phyloP scores from a whole-genome alignment of 2,329 filamentous ascomycete species.

The Alternaria dauci region DNA sequence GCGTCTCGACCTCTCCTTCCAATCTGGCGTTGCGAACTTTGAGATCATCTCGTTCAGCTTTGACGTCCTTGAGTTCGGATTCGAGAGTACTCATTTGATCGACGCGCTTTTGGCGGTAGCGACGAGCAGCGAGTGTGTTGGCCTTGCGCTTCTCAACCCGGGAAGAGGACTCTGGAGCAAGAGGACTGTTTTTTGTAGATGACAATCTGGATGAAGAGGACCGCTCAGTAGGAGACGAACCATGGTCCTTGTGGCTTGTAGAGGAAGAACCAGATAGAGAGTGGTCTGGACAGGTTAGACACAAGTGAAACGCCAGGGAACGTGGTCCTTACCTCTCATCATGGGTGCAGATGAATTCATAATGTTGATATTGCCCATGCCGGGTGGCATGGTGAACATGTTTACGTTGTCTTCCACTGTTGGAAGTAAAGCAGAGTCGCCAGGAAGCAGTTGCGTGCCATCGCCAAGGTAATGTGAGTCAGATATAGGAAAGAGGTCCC shows the following conservation, averaged over 20 bases:
- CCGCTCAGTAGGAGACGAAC: conserved; percentile 39
- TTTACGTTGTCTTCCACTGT: conserved; percentile 24
- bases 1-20: conserved; percentile 70
- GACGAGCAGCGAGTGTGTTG: conserved; percentile 75
- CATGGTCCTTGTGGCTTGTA: conserved; percentile 34
- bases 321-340: conserved; percentile 34
- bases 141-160: conserved; percentile 66
- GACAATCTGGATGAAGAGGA: conserved; percentile 34
- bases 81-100: conserved; percentile 72
- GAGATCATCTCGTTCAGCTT: conserved; percentile 69
- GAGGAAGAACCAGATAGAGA: conserved; percentile 40
- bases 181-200: conserved; percentile 31
- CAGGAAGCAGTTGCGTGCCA: conserved; percentile 29
- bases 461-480: conserved; percentile 35
- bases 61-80: conserved; percentile 65
- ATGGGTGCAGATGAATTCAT: conserved; percentile 32
- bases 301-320: background rate
- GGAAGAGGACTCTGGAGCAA: conserved; percentile 35
- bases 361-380: conserved; percentile 22
- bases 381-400: conserved; percentile 29
- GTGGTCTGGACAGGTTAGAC: conserved; percentile 32
- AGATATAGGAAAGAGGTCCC: conserved; percentile 34
- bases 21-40: conserved; percentile 68
- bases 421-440: conserved; percentile 19
- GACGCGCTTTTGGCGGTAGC: conserved; percentile 74